Percentiles rank a stretch among this genome's conserved stretches.
Evolutionary conservation across 305 asterid genomes (phyloP).

Genomic region (Fraxinus angustifolia): DNA sequence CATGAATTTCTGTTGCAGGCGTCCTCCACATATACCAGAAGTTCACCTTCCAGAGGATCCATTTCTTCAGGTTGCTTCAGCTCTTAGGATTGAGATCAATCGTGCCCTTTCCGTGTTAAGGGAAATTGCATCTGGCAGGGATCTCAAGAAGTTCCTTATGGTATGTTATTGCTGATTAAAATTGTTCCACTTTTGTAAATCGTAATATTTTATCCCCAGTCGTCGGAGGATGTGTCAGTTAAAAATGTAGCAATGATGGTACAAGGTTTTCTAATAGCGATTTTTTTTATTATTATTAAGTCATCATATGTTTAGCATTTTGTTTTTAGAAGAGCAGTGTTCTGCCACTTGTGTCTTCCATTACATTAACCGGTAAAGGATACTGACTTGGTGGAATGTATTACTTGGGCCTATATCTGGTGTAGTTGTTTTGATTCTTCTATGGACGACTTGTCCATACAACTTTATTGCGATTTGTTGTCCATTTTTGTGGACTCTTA

Average conservation of each 20-base stretch:
- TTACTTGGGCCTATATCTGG: neutral
- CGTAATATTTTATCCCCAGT: neutral
- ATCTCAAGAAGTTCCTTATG: slow-evolving; percentile 72
- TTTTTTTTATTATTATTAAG: neutral
- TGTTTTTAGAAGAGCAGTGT: neutral
- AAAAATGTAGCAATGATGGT: neutral
- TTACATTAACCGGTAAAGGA: neutral
- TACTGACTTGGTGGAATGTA: neutral
- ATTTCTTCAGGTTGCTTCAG: slow-evolving; percentile 56
- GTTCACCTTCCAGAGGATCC: slow-evolving; percentile 65
- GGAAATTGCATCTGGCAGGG: slow-evolving; percentile 75
- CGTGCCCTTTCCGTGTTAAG: slow-evolving; percentile 50
- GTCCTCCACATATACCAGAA: slow-evolving; percentile 72
- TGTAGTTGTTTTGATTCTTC: neutral
- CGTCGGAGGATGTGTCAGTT: neutral
- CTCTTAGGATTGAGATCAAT: slow-evolving; percentile 56
- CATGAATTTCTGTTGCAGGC: slow-evolving; percentile 36
- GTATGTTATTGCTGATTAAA: slow-evolving; percentile 37
- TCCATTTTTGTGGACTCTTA: neutral
- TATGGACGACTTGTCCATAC: neutral
- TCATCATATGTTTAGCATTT: neutral
- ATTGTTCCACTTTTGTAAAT: neutral
- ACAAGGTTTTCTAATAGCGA: neutral
- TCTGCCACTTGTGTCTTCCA: neutral
- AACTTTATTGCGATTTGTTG: neutral